Evolutionary conservation across 2,329 filamentous ascomycete species (phyloP), one percentile per base, ranked within the genome.

Genomic region (Xylariaceae sp.): DNA sequence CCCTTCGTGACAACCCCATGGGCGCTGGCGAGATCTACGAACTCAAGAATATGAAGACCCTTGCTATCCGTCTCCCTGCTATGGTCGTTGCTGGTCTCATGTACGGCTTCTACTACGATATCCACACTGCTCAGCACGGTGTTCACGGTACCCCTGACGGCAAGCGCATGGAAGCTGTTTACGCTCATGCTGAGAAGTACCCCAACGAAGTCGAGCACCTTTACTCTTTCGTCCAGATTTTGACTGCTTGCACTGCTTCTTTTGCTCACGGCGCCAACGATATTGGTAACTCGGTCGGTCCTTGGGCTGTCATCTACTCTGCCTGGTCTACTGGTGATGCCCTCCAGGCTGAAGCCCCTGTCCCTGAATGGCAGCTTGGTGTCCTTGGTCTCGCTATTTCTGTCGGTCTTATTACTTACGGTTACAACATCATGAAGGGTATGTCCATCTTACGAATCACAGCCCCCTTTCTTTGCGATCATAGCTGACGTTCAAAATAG

Each of bases 361-460:
- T 92, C 0, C 86, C 87, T 2, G 70, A 88, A 51, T 93, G 89
- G 89, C 88, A 91, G 74, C 81, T 92, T 57, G 89, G 86, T 54
- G 86, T 92, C 15, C 76, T 89, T 10, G 80, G 84, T 30, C 72
- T 78, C 1, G 83, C 78, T 45, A 86, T 90, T 70, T 89, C 81
- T 51, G 63, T 86, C 48, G 88, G 88, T 66, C 79, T 91, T 59
- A 78, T 86, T 70, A 90, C 88, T 11, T 91, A 90, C 68, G 88
- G 88, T 8, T 91, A 90, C 78, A 90, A 91, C 78, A 91, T 91
- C 76, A 91, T 91, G 88, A 90, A 89, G 77, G 85, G 82, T 85
- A 75, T 73, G 80, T 42, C 5, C 7, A 4, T 39, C 17, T 2
- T 15, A 2, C 34, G 4, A 53, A n/a, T 30, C 4, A 23, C 11